Conservation (phyloP, 208 protist species). For the Wallacemonas sp. region DNA sequence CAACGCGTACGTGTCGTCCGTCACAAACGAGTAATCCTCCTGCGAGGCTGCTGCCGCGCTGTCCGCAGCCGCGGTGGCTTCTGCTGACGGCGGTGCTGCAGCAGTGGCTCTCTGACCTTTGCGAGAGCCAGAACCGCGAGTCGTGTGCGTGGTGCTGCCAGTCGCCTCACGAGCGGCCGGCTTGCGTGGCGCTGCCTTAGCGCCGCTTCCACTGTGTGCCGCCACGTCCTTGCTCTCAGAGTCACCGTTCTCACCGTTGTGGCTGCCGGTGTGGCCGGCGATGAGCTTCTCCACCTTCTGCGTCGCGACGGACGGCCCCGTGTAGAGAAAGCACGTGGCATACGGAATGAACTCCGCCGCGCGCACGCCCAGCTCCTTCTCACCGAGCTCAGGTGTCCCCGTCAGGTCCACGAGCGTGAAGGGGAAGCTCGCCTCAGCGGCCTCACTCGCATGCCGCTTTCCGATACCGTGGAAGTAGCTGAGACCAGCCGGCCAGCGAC, state of each 20-base stretch:
- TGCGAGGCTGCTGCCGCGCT: neutral
- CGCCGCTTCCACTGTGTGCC: too few relatives aligned
- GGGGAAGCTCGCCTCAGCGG: conserved; percentile 62
- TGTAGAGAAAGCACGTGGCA: conserved; percentile 81
- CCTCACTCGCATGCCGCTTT: conserved; percentile 37
- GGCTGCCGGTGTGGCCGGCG: conserved; percentile 1
- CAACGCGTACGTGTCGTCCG: conserved; percentile 85
- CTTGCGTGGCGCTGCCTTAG: too few relatives aligned
- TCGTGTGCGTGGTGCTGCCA: too few relatives aligned
- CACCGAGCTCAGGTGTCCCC: conserved; percentile 57
- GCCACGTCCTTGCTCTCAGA: too few relatives aligned
- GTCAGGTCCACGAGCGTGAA: conserved; percentile 73
- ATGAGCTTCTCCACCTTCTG: conserved; percentile 49
- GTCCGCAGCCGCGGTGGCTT: neutral
- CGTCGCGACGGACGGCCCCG: conserved; percentile 57
- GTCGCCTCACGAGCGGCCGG: too few relatives aligned
- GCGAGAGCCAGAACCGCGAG: too few relatives aligned
- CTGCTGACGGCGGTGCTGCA: neutral
- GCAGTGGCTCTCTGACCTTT: neutral
- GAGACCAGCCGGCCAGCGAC: conserved; percentile 53
- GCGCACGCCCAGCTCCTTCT: conserved; percentile 58
- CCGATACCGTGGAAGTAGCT: conserved; percentile 82
- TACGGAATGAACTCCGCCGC: conserved; percentile 68
- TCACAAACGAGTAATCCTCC: conserved; percentile 50
- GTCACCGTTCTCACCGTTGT: neutral